Conservation (phyloP, 1,284 basidiomycete species). For the Cystobasidiaceae sp. region DNA sequence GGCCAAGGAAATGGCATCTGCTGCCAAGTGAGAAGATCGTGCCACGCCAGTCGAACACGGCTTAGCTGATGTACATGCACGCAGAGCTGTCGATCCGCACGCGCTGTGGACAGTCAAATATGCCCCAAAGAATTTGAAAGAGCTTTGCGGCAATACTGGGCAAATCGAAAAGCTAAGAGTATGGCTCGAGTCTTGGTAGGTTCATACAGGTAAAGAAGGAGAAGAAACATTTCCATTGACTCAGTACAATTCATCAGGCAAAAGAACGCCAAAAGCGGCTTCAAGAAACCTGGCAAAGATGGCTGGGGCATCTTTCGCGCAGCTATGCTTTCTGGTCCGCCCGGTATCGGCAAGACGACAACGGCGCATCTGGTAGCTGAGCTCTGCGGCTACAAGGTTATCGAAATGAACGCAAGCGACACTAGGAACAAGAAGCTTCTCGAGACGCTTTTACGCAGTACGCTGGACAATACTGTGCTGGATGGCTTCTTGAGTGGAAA, state of each 20-base stretch:
- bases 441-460: conserved; percentile 62
- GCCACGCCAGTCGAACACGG: too few species aligned
- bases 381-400: conserved; percentile 78
- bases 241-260: conserved; percentile 56
- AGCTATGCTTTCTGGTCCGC: conserved; percentile 83
- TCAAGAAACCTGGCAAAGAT: conserved; percentile 91
- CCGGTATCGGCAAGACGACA: conserved; percentile 97
- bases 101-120: conserved; percentile 96
- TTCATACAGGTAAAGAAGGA: conserved; percentile 80
- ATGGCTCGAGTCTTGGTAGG: conserved; percentile 85
- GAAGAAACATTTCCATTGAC: conserved; percentile 53
- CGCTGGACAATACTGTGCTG: conserved; percentile 78
- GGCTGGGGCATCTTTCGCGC: conserved; percentile 82
- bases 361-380: conserved; percentile 88
- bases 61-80: neutral
- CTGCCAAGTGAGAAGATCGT: conserved; percentile 20
- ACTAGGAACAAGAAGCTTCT: conserved; percentile 92
- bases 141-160: conserved; percentile 92
- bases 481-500: conserved; percentile 66
- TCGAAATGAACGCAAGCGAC: conserved; percentile 96
- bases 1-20: conserved; percentile 65
- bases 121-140: conserved; percentile 77
- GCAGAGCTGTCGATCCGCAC: conserved; percentile 19
- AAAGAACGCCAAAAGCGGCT: conserved; percentile 62
- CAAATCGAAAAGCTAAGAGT: conserved; percentile 77